Percentiles rank a stretch among this genome's conserved stretches.
Conservation (phyloP, 106 monocot species). For the Apostasia shenzhenica region DNA sequence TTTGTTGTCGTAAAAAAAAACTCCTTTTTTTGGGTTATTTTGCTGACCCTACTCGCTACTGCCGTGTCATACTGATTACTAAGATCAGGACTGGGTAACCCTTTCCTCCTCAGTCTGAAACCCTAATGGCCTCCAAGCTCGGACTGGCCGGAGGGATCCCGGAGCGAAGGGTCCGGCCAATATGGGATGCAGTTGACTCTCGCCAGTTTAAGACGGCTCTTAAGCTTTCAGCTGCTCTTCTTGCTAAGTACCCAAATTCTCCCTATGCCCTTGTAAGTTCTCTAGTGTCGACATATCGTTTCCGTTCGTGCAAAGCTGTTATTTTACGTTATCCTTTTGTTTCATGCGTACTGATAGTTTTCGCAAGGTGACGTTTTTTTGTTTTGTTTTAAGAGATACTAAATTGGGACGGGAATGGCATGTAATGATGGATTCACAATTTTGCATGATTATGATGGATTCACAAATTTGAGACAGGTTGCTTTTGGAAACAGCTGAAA, state of each 20-base stretch:
- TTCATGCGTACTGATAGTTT: too few relatives aligned
- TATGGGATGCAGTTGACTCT: constrained; percentile 99
- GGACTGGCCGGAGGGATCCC: constrained; percentile 93
- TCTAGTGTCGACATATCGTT: background rate
- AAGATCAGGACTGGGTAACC: background rate
- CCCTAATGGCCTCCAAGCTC: constrained; percentile 69
- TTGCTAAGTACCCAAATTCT: constrained; percentile 78
- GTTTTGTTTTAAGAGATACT: too few relatives aligned
- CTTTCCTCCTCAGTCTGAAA: background rate
- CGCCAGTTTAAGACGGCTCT: constrained; percentile 90
- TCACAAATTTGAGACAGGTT: too few relatives aligned
- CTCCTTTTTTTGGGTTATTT: too few relatives aligned
- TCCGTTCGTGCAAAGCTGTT: background rate
- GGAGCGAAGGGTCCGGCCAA: constrained; percentile 87
- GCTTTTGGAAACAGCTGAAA: too few relatives aligned
- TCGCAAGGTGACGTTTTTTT: too few relatives aligned
- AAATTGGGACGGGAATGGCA: too few relatives aligned
- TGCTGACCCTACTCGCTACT: too few relatives aligned
- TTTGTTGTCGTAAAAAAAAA: too few relatives aligned
- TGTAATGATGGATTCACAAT: too few relatives aligned
- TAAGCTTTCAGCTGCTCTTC: constrained; percentile 76
- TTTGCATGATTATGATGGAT: too few relatives aligned
- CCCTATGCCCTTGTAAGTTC: constrained; percentile 82
- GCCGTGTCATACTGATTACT: too few relatives aligned
- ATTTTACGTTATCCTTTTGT: background rate